Base-by-base conservation (phyloP, 768 basidiomycete species). In the Trametes villosa region DNA sequence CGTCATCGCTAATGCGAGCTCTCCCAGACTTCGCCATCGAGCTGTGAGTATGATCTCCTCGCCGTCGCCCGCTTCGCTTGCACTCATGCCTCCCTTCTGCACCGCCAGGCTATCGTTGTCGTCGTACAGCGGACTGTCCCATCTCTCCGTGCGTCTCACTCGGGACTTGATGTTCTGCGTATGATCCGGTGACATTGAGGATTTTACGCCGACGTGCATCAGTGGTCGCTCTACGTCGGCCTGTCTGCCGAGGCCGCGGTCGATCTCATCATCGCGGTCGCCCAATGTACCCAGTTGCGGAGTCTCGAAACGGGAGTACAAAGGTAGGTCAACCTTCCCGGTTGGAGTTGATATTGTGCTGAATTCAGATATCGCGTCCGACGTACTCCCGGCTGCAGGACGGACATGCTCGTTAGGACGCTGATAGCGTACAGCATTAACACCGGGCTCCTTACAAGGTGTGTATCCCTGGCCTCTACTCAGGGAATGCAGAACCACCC, bases 181-280 rank as follows among this genome's bases (percentile, higher is more conserved):
- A n/a, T n/a, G n/a, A n/a, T n/a, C n/a, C 44, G n/a, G 44, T 20
- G 40, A 12, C 6, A 17, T 6, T 41, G 22, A 7, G 11, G 40
- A 17, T 38, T 53, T n/a, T 36, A 11, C 13, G 41, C 13, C 41
- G 6, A n/a, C 13, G 11, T 15, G 9, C 9, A 11, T 7, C 26
- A 59, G 59, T 64, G 63, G 63, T 60, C 58, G 30, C 54, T 64
- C 13, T 64, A 64, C 30, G 36, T 57, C 29, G 63, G 63, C 12
- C 55, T 64, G 9, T 31, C 38, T 17, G 38, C 48, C 27, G 63
- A 64, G 48, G 58, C 45, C 4, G 26, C 53, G 7, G 49, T 40
- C n/a, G 63, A 60, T 34, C 15, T 53, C 9, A 45, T 60, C 31
- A 54, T 60, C 33, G 59, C 63, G n/a, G 33, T 50, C 0, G 33